Percentiles rank a stretch among this genome's conserved stretches.
phyloP scores from a whole-genome alignment of 192 early-diverging fungal genomes.

The Tieghemiomyces parasiticus region DNA sequence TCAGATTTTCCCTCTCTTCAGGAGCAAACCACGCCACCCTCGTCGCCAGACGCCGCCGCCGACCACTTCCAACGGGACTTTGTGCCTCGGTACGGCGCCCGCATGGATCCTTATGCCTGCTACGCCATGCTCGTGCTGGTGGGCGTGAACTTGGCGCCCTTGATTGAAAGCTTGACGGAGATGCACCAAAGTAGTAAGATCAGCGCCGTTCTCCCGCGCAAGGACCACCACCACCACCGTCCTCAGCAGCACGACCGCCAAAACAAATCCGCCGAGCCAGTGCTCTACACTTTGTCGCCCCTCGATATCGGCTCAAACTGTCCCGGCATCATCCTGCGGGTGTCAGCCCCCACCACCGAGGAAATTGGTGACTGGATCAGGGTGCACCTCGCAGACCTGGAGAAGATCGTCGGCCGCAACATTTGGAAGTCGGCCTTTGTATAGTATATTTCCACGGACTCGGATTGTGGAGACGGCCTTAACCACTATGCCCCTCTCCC shows the following conservation, averaged over 20 bases:
- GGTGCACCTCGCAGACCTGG: neutral
- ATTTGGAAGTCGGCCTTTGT: constrained; percentile 2
- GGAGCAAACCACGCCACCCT: neutral
- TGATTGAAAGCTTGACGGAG: neutral
- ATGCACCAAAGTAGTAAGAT: neutral
- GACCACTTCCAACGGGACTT: too few relatives aligned
- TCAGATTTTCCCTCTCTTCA: neutral
- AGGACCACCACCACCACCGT: neutral
- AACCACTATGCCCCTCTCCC: too few relatives aligned
- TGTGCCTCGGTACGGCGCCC: neutral
- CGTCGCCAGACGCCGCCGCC: neutral
- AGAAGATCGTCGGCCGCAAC: neutral
- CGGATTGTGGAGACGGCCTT: too few relatives aligned
- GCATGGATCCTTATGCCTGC: neutral
- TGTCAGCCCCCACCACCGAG: constrained; percentile 5
- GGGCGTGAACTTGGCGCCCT: neutral
- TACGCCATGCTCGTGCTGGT: constrained; percentile 1
- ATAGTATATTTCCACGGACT: too few relatives aligned
- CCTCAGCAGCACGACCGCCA: neutral
- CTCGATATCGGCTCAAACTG: neutral
- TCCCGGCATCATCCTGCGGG: neutral
- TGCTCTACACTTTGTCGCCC: constrained; percentile 7
- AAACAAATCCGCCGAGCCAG: neutral
- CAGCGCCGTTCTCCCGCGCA: neutral
- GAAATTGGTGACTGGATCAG: constrained; percentile 2